Percentiles rank a stretch among this genome's conserved stretches.
Conservation (phyloP, 345 rosid species). For the Gossypium stocksii region DNA sequence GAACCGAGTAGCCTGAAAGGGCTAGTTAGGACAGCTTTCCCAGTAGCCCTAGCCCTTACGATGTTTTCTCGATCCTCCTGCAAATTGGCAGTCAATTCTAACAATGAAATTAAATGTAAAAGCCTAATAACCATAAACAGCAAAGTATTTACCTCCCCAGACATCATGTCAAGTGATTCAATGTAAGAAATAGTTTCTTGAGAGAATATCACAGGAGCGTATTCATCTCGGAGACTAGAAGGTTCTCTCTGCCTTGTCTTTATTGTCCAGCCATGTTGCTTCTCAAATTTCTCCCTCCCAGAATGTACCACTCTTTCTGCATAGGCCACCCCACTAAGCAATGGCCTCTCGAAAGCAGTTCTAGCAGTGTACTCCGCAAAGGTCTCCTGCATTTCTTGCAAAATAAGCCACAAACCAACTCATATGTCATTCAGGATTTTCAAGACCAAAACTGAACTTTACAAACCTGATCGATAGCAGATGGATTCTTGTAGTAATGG, state of each 20-base stretch:
- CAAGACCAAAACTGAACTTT: no score
- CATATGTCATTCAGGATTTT: no score
- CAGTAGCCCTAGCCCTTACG: conserved; percentile 78
- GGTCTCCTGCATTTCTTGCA: conserved; percentile 58
- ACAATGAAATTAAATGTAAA: background rate
- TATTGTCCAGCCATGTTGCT: conserved; percentile 76
- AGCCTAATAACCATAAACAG: conserved; percentile 2
- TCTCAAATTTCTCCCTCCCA: conserved; percentile 77
- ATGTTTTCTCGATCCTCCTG: conserved; percentile 96
- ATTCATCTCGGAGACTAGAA: conserved; percentile 89
- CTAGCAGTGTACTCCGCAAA: conserved; percentile 95
- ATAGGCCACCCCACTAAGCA: conserved; percentile 90
- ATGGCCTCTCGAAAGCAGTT: conserved; percentile 89
- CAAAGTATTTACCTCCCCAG: conserved; percentile 65
- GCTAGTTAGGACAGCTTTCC: conserved; percentile 89
- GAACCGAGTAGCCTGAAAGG: conserved; percentile 86
- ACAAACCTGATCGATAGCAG: conserved; percentile 93
- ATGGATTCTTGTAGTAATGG: conserved; percentile 84
- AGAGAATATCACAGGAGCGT: conserved; percentile 88
- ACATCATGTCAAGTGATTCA: conserved; percentile 97
- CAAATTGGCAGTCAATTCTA: conserved; percentile 15
- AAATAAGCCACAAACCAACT: background rate
- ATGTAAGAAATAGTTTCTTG: conserved; percentile 88
- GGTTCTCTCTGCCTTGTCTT: conserved; percentile 82
- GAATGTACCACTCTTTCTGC: conserved; percentile 63